Conservation (phyloP, 352 stramenopile genomes). For the Globisporangium orthogonon region DNA sequence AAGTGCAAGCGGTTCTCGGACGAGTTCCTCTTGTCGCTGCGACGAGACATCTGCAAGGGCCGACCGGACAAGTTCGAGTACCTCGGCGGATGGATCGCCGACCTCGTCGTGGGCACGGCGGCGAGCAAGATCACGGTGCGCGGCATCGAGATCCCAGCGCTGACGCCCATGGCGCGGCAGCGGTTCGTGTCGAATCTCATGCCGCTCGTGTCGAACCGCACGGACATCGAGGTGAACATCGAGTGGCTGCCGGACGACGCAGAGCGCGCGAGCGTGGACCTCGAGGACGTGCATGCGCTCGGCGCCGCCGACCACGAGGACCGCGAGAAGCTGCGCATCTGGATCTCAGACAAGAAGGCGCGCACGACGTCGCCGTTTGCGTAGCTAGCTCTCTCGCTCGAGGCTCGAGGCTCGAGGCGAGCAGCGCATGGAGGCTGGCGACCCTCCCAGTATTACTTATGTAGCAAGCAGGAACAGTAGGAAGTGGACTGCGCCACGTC, state of each 20-base stretch:
- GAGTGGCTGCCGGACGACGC: constrained; percentile 73
- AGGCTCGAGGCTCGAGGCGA: too few relatives aligned
- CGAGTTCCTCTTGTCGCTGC: constrained; percentile 68
- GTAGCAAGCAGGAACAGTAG: constrained; percentile 2
- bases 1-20: constrained; percentile 72
- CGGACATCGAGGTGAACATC: constrained; percentile 78
- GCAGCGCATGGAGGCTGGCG: not conserved
- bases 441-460: not conserved
- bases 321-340: constrained; percentile 80
- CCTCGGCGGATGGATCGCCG: constrained; percentile 71
- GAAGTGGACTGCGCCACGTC: not conserved
- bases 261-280: constrained; percentile 23
- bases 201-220: constrained; percentile 74
- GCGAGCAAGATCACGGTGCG: constrained; percentile 73
- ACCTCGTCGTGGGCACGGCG: constrained; percentile 62
- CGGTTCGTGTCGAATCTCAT: constrained; percentile 75
- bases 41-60: constrained; percentile 74
- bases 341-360: constrained; percentile 84
- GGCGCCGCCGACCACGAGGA: constrained; percentile 29
- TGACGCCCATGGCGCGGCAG: constrained; percentile 44
- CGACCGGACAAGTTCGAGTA: constrained; percentile 81
- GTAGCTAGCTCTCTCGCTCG: constrained; percentile 6
- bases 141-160: constrained; percentile 69
- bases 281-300: constrained; percentile 22
- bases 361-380: constrained; percentile 72